A percentile compares a stretch with the other conserved stretches of the same genome.
Conservation (phyloP, 1,284 basidiomycete genomes). For the Phylloboletellus chloephorus region DNA sequence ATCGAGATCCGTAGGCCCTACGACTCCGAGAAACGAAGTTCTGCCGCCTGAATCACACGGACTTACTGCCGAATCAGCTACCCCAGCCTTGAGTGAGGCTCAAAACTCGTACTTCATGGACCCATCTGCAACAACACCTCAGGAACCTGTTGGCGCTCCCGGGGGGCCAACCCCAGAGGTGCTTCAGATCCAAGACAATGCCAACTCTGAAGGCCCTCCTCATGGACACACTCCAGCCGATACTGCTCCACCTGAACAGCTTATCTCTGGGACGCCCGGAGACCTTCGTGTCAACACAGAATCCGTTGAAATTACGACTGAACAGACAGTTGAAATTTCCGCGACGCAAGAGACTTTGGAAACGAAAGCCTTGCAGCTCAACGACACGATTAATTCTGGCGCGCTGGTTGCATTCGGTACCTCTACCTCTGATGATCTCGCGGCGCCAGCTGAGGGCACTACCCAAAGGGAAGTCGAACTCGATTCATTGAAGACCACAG, state of each 20-base stretch:
- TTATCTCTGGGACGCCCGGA: constrained; percentile 8
- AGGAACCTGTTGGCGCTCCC: not conserved
- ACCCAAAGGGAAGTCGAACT: constrained; percentile 14
- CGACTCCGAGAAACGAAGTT: constrained; percentile 20
- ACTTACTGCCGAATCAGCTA: constrained; percentile 3
- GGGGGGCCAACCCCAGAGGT: constrained; percentile 13
- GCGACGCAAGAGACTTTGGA: constrained; percentile 5
- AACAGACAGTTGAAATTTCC: constrained; percentile 10
- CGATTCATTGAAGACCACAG: not conserved
- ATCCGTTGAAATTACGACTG: constrained; percentile 1
- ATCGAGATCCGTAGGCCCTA: constrained; percentile 18
- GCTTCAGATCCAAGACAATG: not conserved
- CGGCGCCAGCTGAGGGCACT: not conserved
- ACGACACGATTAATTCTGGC: not conserved
- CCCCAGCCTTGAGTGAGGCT: constrained; percentile 13
- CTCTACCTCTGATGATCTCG: not conserved
- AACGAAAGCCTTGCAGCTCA: constrained; percentile 4
- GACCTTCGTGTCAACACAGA: not conserved
- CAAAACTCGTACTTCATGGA: constrained; percentile 4
- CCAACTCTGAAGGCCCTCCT: constrained; percentile 4
- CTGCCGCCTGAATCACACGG: constrained; percentile 10
- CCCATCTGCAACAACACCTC: not conserved
- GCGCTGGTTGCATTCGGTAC: not conserved
- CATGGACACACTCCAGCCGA: constrained; percentile 28
- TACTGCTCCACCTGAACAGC: constrained; percentile 19